Percentiles rank a stretch among this genome's conserved stretches.
Evolutionary conservation across 768 basidiomycete species (phyloP).

Genomic region (Coprinellus micaceus): DNA sequence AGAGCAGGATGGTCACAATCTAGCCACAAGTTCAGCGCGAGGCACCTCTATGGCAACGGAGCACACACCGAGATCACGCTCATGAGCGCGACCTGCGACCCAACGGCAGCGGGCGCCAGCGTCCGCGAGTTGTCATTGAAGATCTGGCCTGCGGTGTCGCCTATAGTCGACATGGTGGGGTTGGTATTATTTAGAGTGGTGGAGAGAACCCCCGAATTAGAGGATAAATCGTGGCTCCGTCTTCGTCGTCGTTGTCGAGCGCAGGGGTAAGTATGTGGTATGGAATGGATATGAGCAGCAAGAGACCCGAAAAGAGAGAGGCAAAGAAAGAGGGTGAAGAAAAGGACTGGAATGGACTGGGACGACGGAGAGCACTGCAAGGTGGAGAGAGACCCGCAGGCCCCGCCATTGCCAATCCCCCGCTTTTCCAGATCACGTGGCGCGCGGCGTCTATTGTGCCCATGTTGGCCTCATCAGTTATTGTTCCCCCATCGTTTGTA

Average conservation of each 20-base stretch:
- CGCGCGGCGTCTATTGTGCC: background rate
- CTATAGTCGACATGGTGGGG: conserved; percentile 32
- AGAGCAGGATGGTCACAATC: conserved; percentile 66
- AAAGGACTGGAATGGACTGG: background rate
- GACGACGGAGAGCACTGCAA: background rate
- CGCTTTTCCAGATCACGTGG: background rate
- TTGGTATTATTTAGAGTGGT: background rate
- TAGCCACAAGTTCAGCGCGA: conserved; percentile 22
- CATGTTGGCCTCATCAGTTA: background rate
- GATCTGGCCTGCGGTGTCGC: conserved; percentile 35
- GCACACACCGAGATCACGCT: conserved; percentile 61
- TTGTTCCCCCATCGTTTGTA: conserved; percentile 5
- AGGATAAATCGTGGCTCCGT: conserved; percentile 1
- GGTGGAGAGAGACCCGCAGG: background rate
- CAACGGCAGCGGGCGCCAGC: conserved; percentile 79
- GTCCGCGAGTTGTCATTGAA: conserved; percentile 49
- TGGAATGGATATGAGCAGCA: background rate
- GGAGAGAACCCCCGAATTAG: conserved; percentile 2
- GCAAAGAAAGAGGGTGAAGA: background rate
- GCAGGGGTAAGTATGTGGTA: background rate
- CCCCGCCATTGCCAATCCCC: background rate
- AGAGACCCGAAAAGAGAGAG: background rate
- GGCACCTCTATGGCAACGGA: background rate
- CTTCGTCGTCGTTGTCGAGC: background rate
- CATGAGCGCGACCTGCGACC: conserved; percentile 76